Base-by-base conservation (phyloP, 2,329 filamentous ascomycete species). In the Lecanicillium sp. region DNA sequence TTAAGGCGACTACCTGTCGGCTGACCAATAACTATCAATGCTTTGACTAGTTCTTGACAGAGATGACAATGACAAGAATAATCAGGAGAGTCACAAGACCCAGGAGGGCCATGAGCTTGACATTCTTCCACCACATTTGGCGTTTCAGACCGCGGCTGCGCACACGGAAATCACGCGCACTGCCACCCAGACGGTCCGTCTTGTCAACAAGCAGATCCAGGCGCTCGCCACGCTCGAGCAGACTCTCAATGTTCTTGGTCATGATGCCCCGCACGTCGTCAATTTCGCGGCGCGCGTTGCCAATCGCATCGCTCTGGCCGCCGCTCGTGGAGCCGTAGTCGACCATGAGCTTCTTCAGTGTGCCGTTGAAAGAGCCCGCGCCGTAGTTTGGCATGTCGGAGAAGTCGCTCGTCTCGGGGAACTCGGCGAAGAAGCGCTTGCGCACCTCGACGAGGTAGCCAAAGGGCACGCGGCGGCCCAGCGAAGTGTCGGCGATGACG, bases 61-160 rank as follows among this genome's bases (percentile, higher is more conserved):
- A 69, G 51, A 80, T 69, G 23, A 79, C 68, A 50, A 80, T 75
- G n/a, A 73, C 70, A 55, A 78, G 57, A 38, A 81, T 57, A 55
- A 82, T 78, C 53, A 82, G 62, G 37, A 73, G 62, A 21, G 93
- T 68, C 2, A 90, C 88, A 37, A 96, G 61, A 4, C 68, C 74
- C 52, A 90, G 62, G 57, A 98, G 67, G 6, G 80, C 84, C 90
- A 97, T 95, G 57, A 98, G 70, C 72, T 94, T 94, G 38, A 95
- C 79, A 66, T 98, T 97, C 83, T 97, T 97, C 91, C 91, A 97
- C 93, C 93, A 98, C 93, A 98, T 97, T 68, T 85, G 79, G 62
- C 94, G 79, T 71, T 93, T 87, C 58, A 98, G 67, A 1, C 89
- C 90, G 21, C 90, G 75, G 64, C 87, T 94, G 56, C 91, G 77